A percentile compares a stretch with the other conserved stretches of the same genome.
Evolutionary conservation across 805 yeast genomes (phyloP).

Genomic region (Kuraishia hungarica): DNA sequence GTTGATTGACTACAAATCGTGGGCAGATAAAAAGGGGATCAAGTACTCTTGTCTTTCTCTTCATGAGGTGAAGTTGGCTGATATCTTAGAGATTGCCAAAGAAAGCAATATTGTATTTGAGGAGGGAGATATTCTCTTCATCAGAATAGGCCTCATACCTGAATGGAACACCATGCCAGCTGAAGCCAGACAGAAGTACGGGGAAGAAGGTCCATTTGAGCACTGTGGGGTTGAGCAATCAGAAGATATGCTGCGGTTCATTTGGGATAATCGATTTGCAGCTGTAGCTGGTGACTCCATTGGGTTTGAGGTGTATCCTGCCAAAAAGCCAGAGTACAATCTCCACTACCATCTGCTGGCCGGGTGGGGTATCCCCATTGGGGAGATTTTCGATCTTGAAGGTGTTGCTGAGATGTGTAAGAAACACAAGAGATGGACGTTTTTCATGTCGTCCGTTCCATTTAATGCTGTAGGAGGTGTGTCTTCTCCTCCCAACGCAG

Average conservation of each 20-base stretch:
- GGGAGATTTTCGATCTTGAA: conserved; percentile 24
- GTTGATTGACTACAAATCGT: conserved; percentile 20
- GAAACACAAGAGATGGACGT: conserved; percentile 15
- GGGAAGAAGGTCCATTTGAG: conserved; percentile 8
- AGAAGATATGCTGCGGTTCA: conserved; percentile 6
- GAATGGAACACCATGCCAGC: conserved; percentile 12
- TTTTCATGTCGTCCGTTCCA: conserved; percentile 23
- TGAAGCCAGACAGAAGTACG: conserved; percentile 4
- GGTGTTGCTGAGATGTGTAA: conserved; percentile 18
- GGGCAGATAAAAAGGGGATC: conserved; percentile 17
- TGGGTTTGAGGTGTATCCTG: conserved; percentile 10
- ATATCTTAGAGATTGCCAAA: conserved; percentile 13
- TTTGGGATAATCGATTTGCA: conserved; percentile 9
- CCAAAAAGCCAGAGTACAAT: not conserved
- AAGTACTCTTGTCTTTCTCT: conserved; percentile 16
- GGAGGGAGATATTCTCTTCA: conserved; percentile 21
- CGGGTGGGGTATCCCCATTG: conserved; percentile 26
- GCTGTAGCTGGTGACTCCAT: conserved; percentile 11
- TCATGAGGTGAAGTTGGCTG: conserved; percentile 15
- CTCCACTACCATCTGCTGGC: conserved; percentile 12
- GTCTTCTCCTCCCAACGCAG: conserved; percentile 33
- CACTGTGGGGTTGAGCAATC: conserved; percentile 10
- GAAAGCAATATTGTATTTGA: conserved; percentile 14
- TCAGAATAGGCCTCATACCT: conserved; percentile 20
- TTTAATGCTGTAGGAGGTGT: conserved; percentile 25